Evolutionary conservation across 768 basidiomycete species (phyloP).

Genomic region (Paxillus ammoniavirescens): DNA sequence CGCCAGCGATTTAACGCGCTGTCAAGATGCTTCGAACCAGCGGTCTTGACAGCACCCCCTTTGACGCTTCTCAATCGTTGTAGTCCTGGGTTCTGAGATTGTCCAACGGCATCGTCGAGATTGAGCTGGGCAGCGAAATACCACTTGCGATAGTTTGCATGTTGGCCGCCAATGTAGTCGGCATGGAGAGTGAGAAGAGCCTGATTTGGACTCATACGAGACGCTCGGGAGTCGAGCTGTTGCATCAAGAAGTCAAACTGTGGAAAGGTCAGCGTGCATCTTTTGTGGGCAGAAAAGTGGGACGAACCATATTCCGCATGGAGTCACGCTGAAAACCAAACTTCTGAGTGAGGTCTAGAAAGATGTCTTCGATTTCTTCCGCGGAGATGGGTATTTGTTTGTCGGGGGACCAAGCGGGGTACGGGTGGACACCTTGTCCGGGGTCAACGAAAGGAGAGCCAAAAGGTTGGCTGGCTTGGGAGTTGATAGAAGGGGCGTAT

Average conservation of each 20-base stretch:
- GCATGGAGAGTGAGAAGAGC: conserved; percentile 96
- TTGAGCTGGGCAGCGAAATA: conserved; percentile 99
- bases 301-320: conserved; percentile 87
- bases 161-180: conserved; percentile 97
- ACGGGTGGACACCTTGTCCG: conserved; percentile 61
- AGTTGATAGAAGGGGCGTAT: conserved; percentile 58
- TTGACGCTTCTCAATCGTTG: conserved; percentile 86
- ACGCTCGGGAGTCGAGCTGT: conserved; percentile 95
- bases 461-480: conserved; percentile 57
- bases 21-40: conserved; percentile 80
- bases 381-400: conserved; percentile 94
- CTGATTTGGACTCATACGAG: conserved; percentile 95
- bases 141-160: conserved; percentile 99
- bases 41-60: conserved; percentile 47
- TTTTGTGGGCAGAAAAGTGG: not conserved
- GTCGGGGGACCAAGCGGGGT: conserved; percentile 94
- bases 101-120: conserved; percentile 97
- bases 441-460: conserved; percentile 61
- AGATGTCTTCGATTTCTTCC: conserved; percentile 98
- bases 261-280: not conserved
- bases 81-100: conserved; percentile 89
- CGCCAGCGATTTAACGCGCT: conserved; percentile 94
- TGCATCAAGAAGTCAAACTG: conserved; percentile 99
- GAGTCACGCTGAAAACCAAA: conserved; percentile 97
- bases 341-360: conserved; percentile 96